These are phyloP conservation scores for Nissolia schottii DNA, from an alignment of 306 rosid species.

Conservation along the genomic window DNA sequence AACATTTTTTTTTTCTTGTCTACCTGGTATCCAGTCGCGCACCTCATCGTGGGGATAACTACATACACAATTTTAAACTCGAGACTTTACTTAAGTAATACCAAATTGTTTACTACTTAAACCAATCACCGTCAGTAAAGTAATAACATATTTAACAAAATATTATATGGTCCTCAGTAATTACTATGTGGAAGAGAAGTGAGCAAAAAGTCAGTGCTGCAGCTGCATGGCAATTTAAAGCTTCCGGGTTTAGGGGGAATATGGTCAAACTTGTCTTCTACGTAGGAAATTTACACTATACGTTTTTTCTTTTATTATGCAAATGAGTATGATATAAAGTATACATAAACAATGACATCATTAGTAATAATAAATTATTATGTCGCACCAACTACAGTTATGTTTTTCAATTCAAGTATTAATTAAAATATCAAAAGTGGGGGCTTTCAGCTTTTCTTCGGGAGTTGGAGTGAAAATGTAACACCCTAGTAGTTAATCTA, in stretches of 20 bases:
- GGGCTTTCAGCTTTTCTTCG: background rate
- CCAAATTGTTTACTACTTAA: too few relatives aligned
- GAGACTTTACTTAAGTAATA: too few relatives aligned
- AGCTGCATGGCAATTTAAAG: slow-evolving; percentile 5
- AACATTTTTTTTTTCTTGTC: too few relatives aligned
- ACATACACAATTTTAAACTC: too few relatives aligned
- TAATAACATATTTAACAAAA: too few relatives aligned
- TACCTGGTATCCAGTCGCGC: too few relatives aligned
- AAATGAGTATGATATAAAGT: background rate
- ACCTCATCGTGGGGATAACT: too few relatives aligned
- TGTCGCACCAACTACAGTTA: background rate
- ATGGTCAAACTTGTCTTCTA: background rate
- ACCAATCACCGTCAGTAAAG: too few relatives aligned
- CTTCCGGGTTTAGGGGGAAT: background rate
- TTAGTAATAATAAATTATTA: background rate
- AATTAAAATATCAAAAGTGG: background rate
- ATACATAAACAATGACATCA: background rate
- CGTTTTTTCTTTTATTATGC: background rate
- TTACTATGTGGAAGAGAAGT: background rate
- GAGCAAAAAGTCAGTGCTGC: background rate
- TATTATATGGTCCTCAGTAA: background rate
- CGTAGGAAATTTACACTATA: background rate
- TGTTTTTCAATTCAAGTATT: background rate
- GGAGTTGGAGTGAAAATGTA: too few relatives aligned
- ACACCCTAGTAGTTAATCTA: too few relatives aligned